A percentile compares a stretch with the other conserved stretches of the same genome.
phyloP scores from a whole-genome alignment of 202 grass and related monocot genomes.

The Brachypodium distachyon region DNA sequence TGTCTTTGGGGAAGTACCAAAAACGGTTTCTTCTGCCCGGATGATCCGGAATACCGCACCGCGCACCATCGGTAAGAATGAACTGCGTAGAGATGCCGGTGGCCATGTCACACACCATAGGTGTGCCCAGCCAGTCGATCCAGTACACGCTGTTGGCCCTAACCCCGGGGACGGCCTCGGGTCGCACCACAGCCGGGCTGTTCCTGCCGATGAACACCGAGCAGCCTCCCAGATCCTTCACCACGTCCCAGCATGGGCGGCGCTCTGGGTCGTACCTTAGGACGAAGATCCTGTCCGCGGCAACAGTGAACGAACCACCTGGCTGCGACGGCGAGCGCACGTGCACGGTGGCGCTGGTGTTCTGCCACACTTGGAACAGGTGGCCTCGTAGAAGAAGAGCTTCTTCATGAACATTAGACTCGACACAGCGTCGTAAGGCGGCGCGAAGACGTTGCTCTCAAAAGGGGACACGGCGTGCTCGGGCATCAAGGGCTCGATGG shows the following conservation, averaged over 20 bases:
- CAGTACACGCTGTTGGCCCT: background rate
- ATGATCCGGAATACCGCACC: no score
- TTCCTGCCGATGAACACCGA: constrained; percentile 13
- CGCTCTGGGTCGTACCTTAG: background rate
- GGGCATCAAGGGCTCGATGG: background rate
- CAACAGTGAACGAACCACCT: background rate
- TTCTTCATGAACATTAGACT: background rate
- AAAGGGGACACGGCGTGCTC: background rate
- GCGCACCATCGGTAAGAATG: background rate
- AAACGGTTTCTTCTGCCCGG: no score
- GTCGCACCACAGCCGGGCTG: background rate
- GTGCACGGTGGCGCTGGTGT: background rate
- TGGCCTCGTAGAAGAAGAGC: background rate
- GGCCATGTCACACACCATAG: background rate
- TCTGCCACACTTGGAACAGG: background rate
- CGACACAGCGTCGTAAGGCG: background rate
- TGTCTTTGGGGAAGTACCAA: no score
- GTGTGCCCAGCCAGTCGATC: background rate
- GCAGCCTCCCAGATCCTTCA: background rate
- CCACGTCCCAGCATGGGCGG: background rate
- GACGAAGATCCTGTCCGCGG: background rate
- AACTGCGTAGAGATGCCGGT: background rate
- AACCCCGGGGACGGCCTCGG: background rate
- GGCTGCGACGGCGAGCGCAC: background rate
- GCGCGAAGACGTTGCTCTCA: background rate